Evolutionary conservation across 1,139 yeast genomes (phyloP).

Genomic region (Pichia sp.): DNA sequence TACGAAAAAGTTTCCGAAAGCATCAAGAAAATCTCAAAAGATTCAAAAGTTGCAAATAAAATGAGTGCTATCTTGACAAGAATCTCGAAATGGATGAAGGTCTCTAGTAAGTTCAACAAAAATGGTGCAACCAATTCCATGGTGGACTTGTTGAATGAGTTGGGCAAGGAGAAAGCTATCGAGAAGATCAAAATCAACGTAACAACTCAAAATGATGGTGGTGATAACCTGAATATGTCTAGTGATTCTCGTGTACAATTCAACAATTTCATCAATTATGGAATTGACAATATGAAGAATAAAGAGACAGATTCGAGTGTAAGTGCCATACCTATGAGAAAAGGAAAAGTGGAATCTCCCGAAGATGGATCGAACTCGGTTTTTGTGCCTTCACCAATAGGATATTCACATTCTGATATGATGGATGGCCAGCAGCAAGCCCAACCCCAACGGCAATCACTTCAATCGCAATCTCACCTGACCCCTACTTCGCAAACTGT

Average conservation of each 20-base stretch:
- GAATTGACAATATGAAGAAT: conserved; percentile 1
- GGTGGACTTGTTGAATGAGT: conserved; percentile 40
- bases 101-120: conserved; percentile 36
- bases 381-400: conserved; percentile 22
- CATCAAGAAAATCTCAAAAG: conserved; percentile 26
- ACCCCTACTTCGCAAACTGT: neutral
- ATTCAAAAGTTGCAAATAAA: conserved; percentile 39
- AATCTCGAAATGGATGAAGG: conserved; percentile 46
- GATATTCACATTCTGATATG: conserved; percentile 16
- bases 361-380: conserved; percentile 3
- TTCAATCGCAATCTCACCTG: neutral
- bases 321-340: neutral
- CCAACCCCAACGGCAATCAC: neutral
- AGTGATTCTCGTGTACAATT: conserved; percentile 27
- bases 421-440: conserved; percentile 1
- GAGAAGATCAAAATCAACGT: conserved; percentile 40
- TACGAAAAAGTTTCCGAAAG: conserved; percentile 33
- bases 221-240: conserved; percentile 23
- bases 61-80: conserved; percentile 42
- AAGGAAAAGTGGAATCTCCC: neutral
- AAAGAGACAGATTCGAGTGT: neutral
- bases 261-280: conserved; percentile 27
- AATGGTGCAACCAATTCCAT: conserved; percentile 37
- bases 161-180: conserved; percentile 45
- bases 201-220: conserved; percentile 12